phyloP scores from a whole-genome alignment of 108 stramenopile genomes.

The Nannochloropsis salina region DNA sequence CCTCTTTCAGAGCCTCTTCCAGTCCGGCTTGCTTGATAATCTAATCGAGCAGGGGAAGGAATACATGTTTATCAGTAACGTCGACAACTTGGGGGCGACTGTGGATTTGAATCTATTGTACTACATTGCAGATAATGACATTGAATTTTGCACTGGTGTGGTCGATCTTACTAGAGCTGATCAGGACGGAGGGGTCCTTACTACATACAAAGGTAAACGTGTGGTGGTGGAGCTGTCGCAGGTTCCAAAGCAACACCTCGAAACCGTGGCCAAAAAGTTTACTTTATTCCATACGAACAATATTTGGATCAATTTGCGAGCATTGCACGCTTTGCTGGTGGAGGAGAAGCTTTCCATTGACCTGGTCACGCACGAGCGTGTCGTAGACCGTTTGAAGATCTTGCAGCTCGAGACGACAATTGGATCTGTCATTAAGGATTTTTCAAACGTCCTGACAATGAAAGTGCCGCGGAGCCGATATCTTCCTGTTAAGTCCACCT shows the following conservation, averaged over 20 bases:
- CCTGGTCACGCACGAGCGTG: slow-evolving; percentile 44
- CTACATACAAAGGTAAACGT: slow-evolving; percentile 47
- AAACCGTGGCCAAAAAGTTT: slow-evolving; percentile 40
- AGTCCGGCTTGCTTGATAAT: slow-evolving; percentile 80
- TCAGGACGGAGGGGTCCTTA: slow-evolving; percentile 43
- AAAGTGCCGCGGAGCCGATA: slow-evolving; percentile 25
- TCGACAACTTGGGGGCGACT: slow-evolving; percentile 98
- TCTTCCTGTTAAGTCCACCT: slow-evolving; percentile 50
- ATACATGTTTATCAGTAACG: slow-evolving; percentile 99
- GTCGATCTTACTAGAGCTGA: slow-evolving; percentile 49
- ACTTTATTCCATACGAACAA: slow-evolving; percentile 53
- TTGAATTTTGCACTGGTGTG: slow-evolving; percentile 71
- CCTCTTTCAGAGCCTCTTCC: slow-evolving; percentile 90
- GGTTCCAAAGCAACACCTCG: slow-evolving; percentile 41
- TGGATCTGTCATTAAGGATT: slow-evolving; percentile 47
- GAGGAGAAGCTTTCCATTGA: slow-evolving; percentile 45
- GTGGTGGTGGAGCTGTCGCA: slow-evolving; percentile 52
- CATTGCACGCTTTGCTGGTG: slow-evolving; percentile 45
- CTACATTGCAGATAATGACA: slow-evolving; percentile 51
- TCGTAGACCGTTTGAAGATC: slow-evolving; percentile 47
- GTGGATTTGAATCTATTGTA: slow-evolving; percentile 77
- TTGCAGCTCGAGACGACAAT: slow-evolving; percentile 51
- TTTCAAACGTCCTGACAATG: slow-evolving; percentile 28
- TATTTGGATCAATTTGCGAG: slow-evolving; percentile 48
- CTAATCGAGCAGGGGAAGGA: slow-evolving; percentile 74